Evolutionary conservation across 2,329 filamentous ascomycete species (phyloP).

Genomic region (Trichophyton simii): DNA sequence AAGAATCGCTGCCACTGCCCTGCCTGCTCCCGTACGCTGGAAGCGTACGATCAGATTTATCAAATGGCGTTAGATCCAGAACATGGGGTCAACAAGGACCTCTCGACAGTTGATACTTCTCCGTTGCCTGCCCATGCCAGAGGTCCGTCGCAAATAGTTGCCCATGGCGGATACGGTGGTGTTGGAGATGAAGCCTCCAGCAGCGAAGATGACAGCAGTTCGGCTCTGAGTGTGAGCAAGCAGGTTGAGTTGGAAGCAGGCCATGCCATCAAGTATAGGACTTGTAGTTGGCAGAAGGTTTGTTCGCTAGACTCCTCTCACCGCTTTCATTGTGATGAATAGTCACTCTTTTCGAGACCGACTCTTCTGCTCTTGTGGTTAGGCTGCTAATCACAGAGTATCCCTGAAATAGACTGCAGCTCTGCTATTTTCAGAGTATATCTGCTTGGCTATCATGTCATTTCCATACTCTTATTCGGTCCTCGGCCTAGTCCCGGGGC

Average conservation of each 20-base stretch:
- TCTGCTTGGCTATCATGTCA: slow-evolving; percentile 86
- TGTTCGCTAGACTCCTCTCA: slow-evolving; percentile 13
- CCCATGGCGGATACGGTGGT: not conserved
- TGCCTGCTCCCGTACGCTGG: slow-evolving; percentile 19
- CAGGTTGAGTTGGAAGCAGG: slow-evolving; percentile 67
- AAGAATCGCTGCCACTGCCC: slow-evolving; percentile 3
- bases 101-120: not conserved
- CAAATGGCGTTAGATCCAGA: slow-evolving; percentile 27
- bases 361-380: not conserved
- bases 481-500: slow-evolving; percentile 70
- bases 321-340: not conserved
- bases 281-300: slow-evolving; percentile 86
- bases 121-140: not conserved
- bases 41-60: slow-evolving; percentile 26
- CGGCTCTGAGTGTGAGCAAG: slow-evolving; percentile 35
- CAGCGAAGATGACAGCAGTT: not conserved
- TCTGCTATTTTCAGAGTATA: slow-evolving; percentile 87
- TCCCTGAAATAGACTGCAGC: slow-evolving; percentile 52
- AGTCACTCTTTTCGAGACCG: not conserved
- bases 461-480: slow-evolving; percentile 89
- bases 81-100: slow-evolving; percentile 7
- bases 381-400: not conserved
- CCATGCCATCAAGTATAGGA: slow-evolving; percentile 78
- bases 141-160: not conserved
- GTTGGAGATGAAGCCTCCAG: not conserved